Conservation (phyloP, 2,329 filamentous ascomycete species). For the Thielaviopsis punctulata region DNA sequence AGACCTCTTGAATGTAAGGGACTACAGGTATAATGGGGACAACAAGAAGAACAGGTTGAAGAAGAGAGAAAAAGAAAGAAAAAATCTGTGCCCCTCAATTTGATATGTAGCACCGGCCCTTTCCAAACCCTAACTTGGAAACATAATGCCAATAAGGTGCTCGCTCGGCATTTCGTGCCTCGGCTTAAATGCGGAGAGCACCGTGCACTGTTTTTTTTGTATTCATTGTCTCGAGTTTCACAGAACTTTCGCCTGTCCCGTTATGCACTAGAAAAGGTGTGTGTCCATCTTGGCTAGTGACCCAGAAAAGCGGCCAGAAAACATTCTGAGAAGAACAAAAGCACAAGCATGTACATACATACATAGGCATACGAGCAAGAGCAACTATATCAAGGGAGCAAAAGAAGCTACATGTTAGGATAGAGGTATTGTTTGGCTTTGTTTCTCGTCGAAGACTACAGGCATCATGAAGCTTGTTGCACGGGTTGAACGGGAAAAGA, state of each 20-base stretch:
- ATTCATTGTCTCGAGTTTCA: background rate
- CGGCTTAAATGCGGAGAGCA: background rate
- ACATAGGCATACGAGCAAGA: too few species aligned
- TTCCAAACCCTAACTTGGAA: background rate
- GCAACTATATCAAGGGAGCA: background rate
- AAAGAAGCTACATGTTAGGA: too few species aligned
- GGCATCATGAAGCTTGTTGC: too few species aligned
- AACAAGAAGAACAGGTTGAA: background rate
- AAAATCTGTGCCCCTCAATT: background rate
- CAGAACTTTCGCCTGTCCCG: background rate
- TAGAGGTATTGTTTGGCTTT: too few species aligned
- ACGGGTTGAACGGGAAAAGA: too few species aligned
- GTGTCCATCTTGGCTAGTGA: background rate
- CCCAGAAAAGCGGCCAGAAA: background rate
- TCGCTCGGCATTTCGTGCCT: background rate
- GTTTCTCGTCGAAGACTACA: too few species aligned
- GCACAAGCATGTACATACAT: too few species aligned
- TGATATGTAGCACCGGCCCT: background rate
- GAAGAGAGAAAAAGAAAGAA: background rate
- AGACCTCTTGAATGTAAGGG: background rate
- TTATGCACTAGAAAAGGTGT: background rate
- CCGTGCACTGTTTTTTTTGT: background rate
- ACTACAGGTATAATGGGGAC: too few species aligned
- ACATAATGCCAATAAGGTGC: background rate
- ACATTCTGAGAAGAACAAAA: background rate